Evolutionary conservation across 208 protist genomes (phyloP).

Genomic region (Entamoeba invadens): DNA sequence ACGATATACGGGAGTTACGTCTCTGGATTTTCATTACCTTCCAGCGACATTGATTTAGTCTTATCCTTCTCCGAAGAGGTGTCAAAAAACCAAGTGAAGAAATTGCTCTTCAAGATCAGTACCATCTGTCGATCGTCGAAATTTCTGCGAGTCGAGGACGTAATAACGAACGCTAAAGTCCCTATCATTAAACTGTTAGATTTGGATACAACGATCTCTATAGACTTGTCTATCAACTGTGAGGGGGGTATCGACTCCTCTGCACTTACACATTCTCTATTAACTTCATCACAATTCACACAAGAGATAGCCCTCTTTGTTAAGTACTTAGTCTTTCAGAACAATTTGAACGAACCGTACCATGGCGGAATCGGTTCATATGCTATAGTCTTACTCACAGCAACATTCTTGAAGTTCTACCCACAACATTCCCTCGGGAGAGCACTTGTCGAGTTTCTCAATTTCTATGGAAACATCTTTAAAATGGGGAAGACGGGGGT

Average conservation of each 20-base stretch:
- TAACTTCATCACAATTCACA: neutral
- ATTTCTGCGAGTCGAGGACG: neutral
- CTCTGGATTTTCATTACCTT: neutral
- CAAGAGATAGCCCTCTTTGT: neutral
- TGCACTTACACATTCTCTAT: neutral
- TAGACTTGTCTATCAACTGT: neutral
- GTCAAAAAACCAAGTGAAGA: neutral
- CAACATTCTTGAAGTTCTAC: neutral
- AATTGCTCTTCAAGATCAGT: neutral
- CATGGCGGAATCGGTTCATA: neutral
- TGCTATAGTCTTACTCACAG: neutral
- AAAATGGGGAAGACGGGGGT: neutral
- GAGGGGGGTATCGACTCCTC: neutral
- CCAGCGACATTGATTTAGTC: neutral
- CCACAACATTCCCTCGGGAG: neutral
- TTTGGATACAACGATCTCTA: neutral
- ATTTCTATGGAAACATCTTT: neutral
- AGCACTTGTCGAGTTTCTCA: neutral
- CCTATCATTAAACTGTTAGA: neutral
- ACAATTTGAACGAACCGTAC: neutral
- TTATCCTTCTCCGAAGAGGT: neutral
- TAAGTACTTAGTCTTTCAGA: neutral
- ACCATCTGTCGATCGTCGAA: neutral
- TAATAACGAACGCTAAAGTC: neutral
- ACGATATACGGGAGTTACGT: neutral